Conservation (phyloP, 331 rosid genomes). For the Pyrus hybrid region DNA sequence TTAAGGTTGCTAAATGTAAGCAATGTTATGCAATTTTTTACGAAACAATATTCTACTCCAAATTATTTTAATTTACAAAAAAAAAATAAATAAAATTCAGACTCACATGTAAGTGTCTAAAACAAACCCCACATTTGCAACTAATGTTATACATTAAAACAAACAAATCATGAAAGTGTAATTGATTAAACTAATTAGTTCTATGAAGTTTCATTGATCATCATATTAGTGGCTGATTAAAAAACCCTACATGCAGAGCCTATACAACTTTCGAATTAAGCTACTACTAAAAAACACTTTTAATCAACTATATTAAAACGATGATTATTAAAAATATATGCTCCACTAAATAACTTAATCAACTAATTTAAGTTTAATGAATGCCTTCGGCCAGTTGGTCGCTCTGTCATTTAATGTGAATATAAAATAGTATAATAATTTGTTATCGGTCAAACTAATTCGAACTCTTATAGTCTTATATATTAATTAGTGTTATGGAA, state of each 20-base stretch:
- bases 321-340: too few species aligned
- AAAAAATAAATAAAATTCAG: not conserved
- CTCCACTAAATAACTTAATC: too few species aligned
- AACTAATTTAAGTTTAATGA: too few species aligned
- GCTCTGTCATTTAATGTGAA: too few species aligned
- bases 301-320: not conserved
- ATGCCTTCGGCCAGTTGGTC: too few species aligned
- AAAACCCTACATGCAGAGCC: not conserved
- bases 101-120: not conserved
- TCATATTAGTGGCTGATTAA: not conserved
- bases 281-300: not conserved
- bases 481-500: too few species aligned
- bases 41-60: not conserved
- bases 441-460: too few species aligned
- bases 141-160: too few species aligned
- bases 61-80: too few species aligned
- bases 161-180: not conserved
- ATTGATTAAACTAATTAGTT: not conserved
- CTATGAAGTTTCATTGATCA: not conserved
- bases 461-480: too few species aligned
- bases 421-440: too few species aligned
- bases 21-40: not conserved
- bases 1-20: not conserved
- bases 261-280: not conserved
- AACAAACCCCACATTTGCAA: not conserved